phyloP scores from a whole-genome alignment of 345 rosid genomes.

The Litchi chinensis region DNA sequence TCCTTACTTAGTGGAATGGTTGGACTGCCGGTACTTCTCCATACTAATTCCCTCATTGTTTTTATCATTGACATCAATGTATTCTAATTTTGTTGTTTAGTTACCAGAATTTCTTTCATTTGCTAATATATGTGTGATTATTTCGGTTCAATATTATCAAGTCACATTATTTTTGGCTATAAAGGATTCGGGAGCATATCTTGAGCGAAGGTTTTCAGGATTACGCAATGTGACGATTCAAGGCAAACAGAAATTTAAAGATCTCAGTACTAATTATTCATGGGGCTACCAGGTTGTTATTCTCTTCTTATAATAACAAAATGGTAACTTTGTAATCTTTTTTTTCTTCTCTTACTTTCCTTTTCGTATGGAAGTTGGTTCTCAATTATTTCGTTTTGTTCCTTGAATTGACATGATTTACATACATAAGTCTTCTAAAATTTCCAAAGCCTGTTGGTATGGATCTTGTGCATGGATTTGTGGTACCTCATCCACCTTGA shows the following conservation, averaged over 20 bases:
- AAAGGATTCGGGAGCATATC: conserved; percentile 61
- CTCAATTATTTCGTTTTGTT: too few species aligned
- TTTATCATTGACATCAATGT: background rate
- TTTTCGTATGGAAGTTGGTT: too few species aligned
- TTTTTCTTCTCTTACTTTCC: too few species aligned
- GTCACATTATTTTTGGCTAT: background rate
- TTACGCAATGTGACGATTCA: conserved; percentile 32
- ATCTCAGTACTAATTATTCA: conserved; percentile 29
- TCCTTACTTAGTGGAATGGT: conserved; percentile 54
- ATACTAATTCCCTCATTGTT: background rate
- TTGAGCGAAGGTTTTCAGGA: conserved; percentile 48
- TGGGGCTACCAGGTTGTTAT: conserved; percentile 65
- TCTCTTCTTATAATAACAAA: too few species aligned
- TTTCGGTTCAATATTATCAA: too few species aligned
- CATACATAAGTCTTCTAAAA: too few species aligned
- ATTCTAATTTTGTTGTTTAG: background rate
- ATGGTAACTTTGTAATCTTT: too few species aligned
- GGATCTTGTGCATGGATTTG: too few species aligned
- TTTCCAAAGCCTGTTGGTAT: too few species aligned
- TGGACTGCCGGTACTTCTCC: conserved; percentile 50
- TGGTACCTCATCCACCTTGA: too few species aligned
- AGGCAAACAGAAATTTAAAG: background rate
- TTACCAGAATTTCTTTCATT: too few species aligned
- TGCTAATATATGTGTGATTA: background rate
- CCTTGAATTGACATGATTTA: too few species aligned